These are phyloP conservation scores for Zymoseptoria tritici DNA, from an alignment of 2,329 filamentous ascomycete species.

Conservation along the genomic window DNA sequence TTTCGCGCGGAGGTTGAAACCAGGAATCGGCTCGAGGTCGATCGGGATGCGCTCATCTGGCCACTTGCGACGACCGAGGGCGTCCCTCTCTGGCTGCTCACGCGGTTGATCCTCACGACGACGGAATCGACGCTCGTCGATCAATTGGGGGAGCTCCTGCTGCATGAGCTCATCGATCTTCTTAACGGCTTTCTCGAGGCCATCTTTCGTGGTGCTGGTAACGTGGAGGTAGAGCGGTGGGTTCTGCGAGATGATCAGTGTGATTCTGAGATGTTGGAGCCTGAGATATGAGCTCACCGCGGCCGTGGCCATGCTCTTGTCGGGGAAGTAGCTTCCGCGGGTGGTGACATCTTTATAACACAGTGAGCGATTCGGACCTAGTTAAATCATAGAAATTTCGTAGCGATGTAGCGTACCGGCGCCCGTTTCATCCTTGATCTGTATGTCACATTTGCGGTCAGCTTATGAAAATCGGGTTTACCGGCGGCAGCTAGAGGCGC, in stretches of 20 bases:
- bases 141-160: constrained; percentile 87
- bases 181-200: constrained; percentile 77
- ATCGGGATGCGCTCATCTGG: constrained; percentile 93
- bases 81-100: constrained; percentile 78
- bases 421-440: constrained; percentile 99
- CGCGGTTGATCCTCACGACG: constrained; percentile 56
- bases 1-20: constrained; percentile 92
- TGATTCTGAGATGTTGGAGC: not conserved
- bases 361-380: constrained; percentile 47
- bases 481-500: constrained; percentile 28
- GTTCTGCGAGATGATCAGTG: constrained; percentile 15
- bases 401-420: constrained; percentile 73
- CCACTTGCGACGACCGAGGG: constrained; percentile 95
- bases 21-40: constrained; percentile 78
- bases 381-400: constrained; percentile 39
- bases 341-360: constrained; percentile 90
- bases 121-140: constrained; percentile 88
- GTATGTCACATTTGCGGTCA: constrained; percentile 77
- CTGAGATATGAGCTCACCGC: constrained; percentile 48
- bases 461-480: constrained; percentile 76
- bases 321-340: constrained; percentile 90
- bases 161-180: constrained; percentile 95
- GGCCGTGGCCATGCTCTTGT: constrained; percentile 94
- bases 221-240: constrained; percentile 92
- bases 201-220: constrained; percentile 83